Evolutionary conservation across 2,329 filamentous ascomycete species (phyloP), one percentile per base, ranked within the genome.

Genomic region (Cryphonectria naterciae): DNA sequence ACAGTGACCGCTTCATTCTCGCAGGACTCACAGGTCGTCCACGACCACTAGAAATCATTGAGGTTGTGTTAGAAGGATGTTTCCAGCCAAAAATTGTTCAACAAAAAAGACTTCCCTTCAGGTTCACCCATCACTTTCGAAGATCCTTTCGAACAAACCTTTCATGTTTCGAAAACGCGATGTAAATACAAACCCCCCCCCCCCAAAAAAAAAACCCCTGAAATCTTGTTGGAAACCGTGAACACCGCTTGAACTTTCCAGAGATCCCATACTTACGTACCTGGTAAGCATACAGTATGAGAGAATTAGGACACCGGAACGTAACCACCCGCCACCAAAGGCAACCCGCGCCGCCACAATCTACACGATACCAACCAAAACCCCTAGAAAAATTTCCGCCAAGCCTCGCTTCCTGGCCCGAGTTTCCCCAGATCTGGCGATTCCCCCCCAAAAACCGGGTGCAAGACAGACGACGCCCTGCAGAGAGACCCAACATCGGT

Each of bases 221-320:
- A 0, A 4, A 43, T 43, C 41, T 43, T 17, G 4, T 43, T 43
- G 17, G 41, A 17, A 17, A 17, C 15, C 15, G 4, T 13, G 5
- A 17, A 6, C 15, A 43, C 41, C 15, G 2, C 0, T 43, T 17
- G 41, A 43, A 43, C 15, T 17, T 17, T 43, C 4, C 1, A 17
- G 15, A 15, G 3, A 43, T 17, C 5, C 13, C 41, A 60, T 58
- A 17, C 10, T 32, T 35, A n/a, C 2, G 13, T 35, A 8, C 41
- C 4, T 17, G 22, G 46, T 5, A 39, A 10, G 10, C 13, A 11
- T 39, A 10, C 37, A 13, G 1, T 39, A 8, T 13, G 60, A 41
- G 60, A 62, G 60, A 10, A 62, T 62, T 62, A 22, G 61, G 49
- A 41, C 6, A 35, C 28, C 69, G 66, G 69, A 71, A 39, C 66